Base-by-base conservation (phyloP, 2,329 filamentous ascomycete species). In the Hypoxylon sp. region DNA sequence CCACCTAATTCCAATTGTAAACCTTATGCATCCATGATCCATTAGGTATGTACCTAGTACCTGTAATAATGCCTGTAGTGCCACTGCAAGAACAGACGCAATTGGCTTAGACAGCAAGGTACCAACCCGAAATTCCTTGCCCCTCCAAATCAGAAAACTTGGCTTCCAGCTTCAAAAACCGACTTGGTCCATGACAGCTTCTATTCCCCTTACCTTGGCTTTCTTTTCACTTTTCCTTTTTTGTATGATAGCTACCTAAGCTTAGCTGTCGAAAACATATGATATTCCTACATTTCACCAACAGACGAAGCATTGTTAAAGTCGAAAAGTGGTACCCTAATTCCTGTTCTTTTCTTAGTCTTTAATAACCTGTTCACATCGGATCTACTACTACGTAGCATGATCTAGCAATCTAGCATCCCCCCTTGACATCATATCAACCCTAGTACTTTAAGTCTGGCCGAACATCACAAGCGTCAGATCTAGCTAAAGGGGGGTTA, bases 81-180 rank as follows among this genome's bases (percentile, higher is more conserved):
- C 50, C 48, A 59, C 42, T 44, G 51, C 51, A 52, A 60, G 48
- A 42, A 54, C 31, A n/a, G 44, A 42, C 42, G n/a, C 39, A 50
- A 67, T 58, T 63, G 53, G 53, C 61, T 66, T 62, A 37, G 63
- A 51, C 54, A 31, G 50, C 37, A 37, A 37, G 14, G 14, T 54
- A 65, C 56, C 63, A 55, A 58, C 29, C 52, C 24, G 42, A 57
- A 22, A n/a, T 54, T 13, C 31, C 48, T 63, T 63, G 67, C 63
- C 67, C 67, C 63, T 67, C 67, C 52, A 67, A 58, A 46, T 29
- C 8, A 48, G 44, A 56, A 65, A 64, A 54, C 64, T 67, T 70
- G 65, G 60, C 50, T 47, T 62, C 52, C 53, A 62, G 59, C 67
- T 70, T 66, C 62, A 65, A 68, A 68, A 68, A 14, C 26, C 50